Evolutionary conservation across 495 filamentous ascomycete species (phyloP), one percentile per base, ranked within the genome.

Genomic region (Amniculicola lignicola): DNA sequence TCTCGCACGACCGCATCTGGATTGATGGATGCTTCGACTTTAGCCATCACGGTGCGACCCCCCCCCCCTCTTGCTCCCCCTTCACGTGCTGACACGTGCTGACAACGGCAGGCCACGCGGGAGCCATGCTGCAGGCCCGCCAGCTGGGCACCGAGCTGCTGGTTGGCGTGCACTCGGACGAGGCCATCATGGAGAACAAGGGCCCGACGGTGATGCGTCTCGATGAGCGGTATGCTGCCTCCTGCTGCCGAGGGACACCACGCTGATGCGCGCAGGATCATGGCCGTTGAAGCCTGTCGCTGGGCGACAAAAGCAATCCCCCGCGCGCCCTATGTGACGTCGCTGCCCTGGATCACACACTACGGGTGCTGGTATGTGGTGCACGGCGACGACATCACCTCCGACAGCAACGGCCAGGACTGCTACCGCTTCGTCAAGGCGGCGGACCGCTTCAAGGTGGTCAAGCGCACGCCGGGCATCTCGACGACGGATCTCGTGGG

Each of bases 11-110:
- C 53, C 82, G 89, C 28, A 87, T 97, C 59, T 99, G 93, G 93
- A 85, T 97, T 16, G 93, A 99, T 73, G 93, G 93, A 46, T 99
- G 93, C 73, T 99, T 95, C 72, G 93, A 99, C 74, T 99, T 99
- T 72, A 90, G 86, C 70, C 93, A 99, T 70, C 93, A 99, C 65
- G 93, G 88, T 90, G 70, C 57, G 53, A 7, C 24, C 22, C n/a
- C 37, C 12, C 44, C 21, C 28, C 9, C 47, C 47, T 22, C 40
- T 19, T 23, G 42, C 40, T 12, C 39, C 9, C 11, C 3, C 1
- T 4, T 22, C 31, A 0, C 25, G n/a, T 19, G 0, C 28, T 43
- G 45, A 52, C 24, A n/a, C 14, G 23, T n/a, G n/a, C n/a, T n/a
- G n/a, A n/a, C 23, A 36, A 7, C 43, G 27, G n/a, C 58, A 93